phyloP scores from a whole-genome alignment of 2,329 filamentous ascomycete species.

The Aspergillus fructus region DNA sequence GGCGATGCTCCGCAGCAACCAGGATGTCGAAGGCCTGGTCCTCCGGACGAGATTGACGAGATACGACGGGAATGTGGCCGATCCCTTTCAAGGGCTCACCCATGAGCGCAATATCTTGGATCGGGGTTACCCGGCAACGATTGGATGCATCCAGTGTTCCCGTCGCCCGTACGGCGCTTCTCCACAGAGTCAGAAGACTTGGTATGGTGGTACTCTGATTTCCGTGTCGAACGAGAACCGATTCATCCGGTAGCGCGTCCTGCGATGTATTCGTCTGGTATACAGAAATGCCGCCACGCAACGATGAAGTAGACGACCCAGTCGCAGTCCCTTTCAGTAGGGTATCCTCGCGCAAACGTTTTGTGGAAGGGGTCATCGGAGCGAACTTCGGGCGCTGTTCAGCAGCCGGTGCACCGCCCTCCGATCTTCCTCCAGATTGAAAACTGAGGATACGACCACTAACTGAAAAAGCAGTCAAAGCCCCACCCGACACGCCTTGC shows the following conservation, averaged over 20 bases:
- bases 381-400: slow-evolving; percentile 41
- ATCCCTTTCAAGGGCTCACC: slow-evolving; percentile 43
- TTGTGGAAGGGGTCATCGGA: slow-evolving; percentile 50
- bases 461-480: slow-evolving; percentile 43
- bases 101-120: slow-evolving; percentile 40
- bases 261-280: slow-evolving; percentile 36
- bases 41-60: slow-evolving; percentile 24
- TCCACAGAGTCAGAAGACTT: slow-evolving; percentile 46
- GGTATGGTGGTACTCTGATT: slow-evolving; percentile 43
- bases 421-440: slow-evolving; percentile 20
- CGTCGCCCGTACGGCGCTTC: slow-evolving; percentile 37
- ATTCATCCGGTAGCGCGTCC: slow-evolving; percentile 42
- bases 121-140: slow-evolving; percentile 37
- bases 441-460: slow-evolving; percentile 39
- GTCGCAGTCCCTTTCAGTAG: slow-evolving; percentile 40
- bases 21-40: slow-evolving; percentile 38
- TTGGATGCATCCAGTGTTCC: slow-evolving; percentile 42
- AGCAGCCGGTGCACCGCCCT: slow-evolving; percentile 22
- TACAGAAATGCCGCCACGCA: slow-evolving; percentile 44
- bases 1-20: slow-evolving; percentile 41
- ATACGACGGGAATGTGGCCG: slow-evolving; percentile 33
- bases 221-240: slow-evolving; percentile 45
- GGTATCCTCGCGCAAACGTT: slow-evolving; percentile 45
- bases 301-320: slow-evolving; percentile 28
- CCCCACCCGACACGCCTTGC: slow-evolving; percentile 41